Base-by-base conservation (phyloP, 2,329 filamentous ascomycete genomes). In the Coleophoma eucalyptorum region DNA sequence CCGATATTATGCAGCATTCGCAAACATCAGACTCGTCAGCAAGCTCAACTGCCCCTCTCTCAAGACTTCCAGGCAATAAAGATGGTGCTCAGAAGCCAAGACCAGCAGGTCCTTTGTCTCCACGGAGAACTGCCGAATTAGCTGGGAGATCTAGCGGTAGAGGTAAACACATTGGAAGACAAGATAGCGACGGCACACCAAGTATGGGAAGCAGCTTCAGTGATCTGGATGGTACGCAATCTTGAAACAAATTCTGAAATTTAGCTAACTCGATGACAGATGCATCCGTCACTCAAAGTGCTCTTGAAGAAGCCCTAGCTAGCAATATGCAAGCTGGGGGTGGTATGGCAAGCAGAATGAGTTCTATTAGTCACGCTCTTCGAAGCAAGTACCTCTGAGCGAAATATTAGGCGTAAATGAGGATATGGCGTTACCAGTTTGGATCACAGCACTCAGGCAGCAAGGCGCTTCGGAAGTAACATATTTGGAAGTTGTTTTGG, bases 181-280 rank as follows among this genome's bases (percentile, higher is more conserved):
- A 87, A 55, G 81, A 81, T 12, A 90, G 86, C 62, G 86, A 90
- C 55, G 86, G 86, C 13, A 86, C 84, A 13, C 87, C 86, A 1
- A 90, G 87, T 60, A 90, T 91, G 83, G 87, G 89, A 1, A 93
- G 89, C 66, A 92, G 88, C 60, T 94, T 90, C 62, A 93, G 88
- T 68, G 90, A 94, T 70, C 76, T 95, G 41, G 89, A 93, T 65
- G 88, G 87, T 81, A 72, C 53, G 66, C 50, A 52, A 41, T 20
- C 45, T 16, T 48, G 19, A 3, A 41, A 16, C 38, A 32, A 10
- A 2, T 13, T 46, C 12, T 50, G 47, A 18, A n/a, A 19, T 16
- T 45, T 46, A 46, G 46, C 7, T 18, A 54, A 49, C 50, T 43
- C 46, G 16, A 58, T 50, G 21, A 42, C 54, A 89, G 89, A 92